Base-by-base conservation (phyloP, 192 early-diverging fungal genomes). In the Backusella westeae region DNA sequence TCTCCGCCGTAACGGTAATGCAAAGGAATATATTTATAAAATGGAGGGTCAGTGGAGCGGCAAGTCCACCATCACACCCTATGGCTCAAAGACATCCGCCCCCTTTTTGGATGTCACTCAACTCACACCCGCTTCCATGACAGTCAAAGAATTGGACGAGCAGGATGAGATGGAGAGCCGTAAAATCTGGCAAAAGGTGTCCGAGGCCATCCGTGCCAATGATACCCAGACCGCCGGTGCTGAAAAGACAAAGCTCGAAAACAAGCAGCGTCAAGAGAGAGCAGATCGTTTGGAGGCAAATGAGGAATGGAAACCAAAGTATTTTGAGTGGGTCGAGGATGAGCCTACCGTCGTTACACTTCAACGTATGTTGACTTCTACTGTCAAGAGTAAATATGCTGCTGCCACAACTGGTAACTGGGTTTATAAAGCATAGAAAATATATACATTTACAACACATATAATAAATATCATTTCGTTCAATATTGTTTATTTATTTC, bases 241-340 rank as follows among this genome's bases (percentile, higher is more conserved):
- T 35, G 87, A 91, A 74, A 94, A 94, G 84, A 82, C 86, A 7
- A 86, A 77, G 49, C 89, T 93, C 26, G 92, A 93, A 73, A 89
- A 91, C 38, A 79, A 83, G 17, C 91, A 93, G 81, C 86, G 92
- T 12, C 83, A 76, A 19, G 69, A 89, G 70, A 86, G 87, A 53
- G 85, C 83, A 71, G 78, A 79, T 49, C 89, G 92, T 34, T 84
- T 87, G 9, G 89, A 90, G 71, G 68, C 82, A 41, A 83, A 79
- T 49, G 80, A 72, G 17, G 34, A 42, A 21, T 81, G 80, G 80
- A 41, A 73, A 17, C 76, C 80, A 39, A 49, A 39, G 10, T 78
- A 77, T 41, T 81, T 81, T 63, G 35, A 71, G n/a, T 81, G 80
- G 80, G 59, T 72, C 9, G 76, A 78, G 3, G 38, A 73, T 9